Base-by-base conservation (phyloP, 768 basidiomycete species). In the Pisolithus albus region DNA sequence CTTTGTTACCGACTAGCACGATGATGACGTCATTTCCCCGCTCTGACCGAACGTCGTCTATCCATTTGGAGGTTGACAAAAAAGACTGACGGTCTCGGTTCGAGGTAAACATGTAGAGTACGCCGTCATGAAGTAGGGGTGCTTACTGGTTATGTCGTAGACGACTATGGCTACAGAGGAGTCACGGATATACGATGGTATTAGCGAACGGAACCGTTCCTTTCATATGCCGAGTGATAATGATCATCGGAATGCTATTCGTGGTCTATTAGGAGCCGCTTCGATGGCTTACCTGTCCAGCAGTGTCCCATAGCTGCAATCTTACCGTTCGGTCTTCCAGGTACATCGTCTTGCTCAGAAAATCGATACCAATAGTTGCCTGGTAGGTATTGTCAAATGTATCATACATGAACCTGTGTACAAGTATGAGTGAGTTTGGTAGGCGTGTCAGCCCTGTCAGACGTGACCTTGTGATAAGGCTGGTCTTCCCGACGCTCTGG, bases 371-470 rank as follows among this genome's bases (percentile, higher is more conserved):
- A 65, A 95, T 95, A 9, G 92, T 95, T 18, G 92, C 92, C 67
- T 92, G 91, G 69, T 99, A 99, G 41, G 95, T 98, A 70, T 98
- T 98, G 77, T 99, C 96, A 70, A 99, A 99, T 1, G 96, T 98
- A 72, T 99, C 96, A 68, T 99, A 99, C 96, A 98, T 94, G 68
- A 90, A 89, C 72, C 91, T 94, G 59, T n/a, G 44, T 34, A 26
- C 59, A 49, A 51, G 52, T 11, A 37, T 46, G 44, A 54, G 49
- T 4, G 41, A 16, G 39, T 19, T 37, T 45, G 15, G 16, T 36
- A 43, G 41, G 24, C 41, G 32, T 19, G 49, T 48, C 41, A n/a
- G 26, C 38, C 52, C 55, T 46, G 55, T 34, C 34, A 34, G 36
- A 55, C 66, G 75, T 63, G 66, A 93, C 82, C 96, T 82, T 51